phyloP scores from a whole-genome alignment of 192 early-diverging fungal genomes.

The Rhizophlyctis rosea region DNA sequence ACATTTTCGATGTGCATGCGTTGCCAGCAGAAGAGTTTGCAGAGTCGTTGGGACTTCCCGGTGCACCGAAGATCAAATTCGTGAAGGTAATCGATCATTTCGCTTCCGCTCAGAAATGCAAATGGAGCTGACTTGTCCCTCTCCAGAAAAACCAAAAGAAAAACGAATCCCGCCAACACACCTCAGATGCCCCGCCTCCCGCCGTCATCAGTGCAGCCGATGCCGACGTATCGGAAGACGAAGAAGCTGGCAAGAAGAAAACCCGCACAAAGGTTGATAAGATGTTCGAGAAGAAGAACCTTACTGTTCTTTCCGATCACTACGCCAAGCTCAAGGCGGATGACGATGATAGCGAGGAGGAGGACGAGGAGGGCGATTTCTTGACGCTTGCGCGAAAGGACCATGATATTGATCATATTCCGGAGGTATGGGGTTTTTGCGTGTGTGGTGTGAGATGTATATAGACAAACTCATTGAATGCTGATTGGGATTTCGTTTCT shows the following conservation, averaged over 20 bases:
- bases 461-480: no score
- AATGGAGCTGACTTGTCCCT: background rate
- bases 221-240: conserved; percentile 25
- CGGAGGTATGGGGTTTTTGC: conserved; percentile 15
- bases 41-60: conserved; percentile 86
- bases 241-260: conserved; percentile 30
- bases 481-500: conserved; percentile 8
- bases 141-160: conserved; percentile 42
- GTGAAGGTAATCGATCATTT: conserved; percentile 40
- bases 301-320: conserved; percentile 84
- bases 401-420: conserved; percentile 67
- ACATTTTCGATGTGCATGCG: conserved; percentile 80
- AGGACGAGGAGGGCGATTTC: conserved; percentile 73
- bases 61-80: conserved; percentile 93
- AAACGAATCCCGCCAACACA: conserved; percentile 68
- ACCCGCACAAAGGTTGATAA: conserved; percentile 82
- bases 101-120: background rate
- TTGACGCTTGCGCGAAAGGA: conserved; percentile 79
- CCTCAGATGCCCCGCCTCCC: no score
- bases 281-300: conserved; percentile 92
- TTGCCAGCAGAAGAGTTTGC: conserved; percentile 88
- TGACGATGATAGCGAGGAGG: conserved; percentile 18
- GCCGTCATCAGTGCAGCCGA: no score
- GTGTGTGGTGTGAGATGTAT: no score
- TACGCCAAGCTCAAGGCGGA: conserved; percentile 79